phyloP scores from a whole-genome alignment of 2,329 filamentous ascomycete species.

The Colletotrichum spinosum region DNA sequence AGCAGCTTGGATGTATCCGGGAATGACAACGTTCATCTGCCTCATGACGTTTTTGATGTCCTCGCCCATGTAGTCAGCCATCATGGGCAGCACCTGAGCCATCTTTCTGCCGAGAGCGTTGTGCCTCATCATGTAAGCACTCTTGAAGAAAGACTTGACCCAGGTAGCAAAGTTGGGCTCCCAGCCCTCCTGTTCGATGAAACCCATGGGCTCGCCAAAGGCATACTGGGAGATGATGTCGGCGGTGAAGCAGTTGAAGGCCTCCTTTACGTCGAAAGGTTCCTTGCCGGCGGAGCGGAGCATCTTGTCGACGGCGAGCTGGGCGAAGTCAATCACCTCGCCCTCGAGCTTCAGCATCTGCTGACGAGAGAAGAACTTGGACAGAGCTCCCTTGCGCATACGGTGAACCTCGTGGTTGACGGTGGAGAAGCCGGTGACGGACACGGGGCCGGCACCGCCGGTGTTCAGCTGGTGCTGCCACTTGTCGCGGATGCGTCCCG shows the following conservation, averaged over 20 bases:
- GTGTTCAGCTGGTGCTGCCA: constrained; percentile 43
- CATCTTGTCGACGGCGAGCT: constrained; percentile 33
- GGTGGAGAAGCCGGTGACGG: constrained; percentile 40
- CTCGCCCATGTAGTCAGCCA: constrained; percentile 42
- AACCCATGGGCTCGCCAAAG: constrained; percentile 49
- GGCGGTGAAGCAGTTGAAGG: constrained; percentile 52
- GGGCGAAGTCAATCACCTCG: constrained; percentile 31
- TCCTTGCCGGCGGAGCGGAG: constrained; percentile 40
- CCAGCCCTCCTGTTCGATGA: constrained; percentile 46
- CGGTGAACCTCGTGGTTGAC: constrained; percentile 49
- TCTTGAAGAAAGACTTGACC: constrained; percentile 47
- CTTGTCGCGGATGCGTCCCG: constrained; percentile 34
- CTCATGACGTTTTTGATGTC: constrained; percentile 42
- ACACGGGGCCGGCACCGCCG: constrained; percentile 39
- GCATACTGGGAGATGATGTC: constrained; percentile 53
- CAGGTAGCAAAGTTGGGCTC: constrained; percentile 49
- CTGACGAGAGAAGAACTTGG: constrained; percentile 49
- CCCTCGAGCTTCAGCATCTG: constrained; percentile 35
- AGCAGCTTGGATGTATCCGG: constrained; percentile 41
- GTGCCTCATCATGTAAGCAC: constrained; percentile 48
- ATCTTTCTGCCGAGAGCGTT: constrained; percentile 44
- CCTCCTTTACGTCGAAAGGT: constrained; percentile 48
- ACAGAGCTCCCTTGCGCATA: constrained; percentile 44
- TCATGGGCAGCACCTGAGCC: constrained; percentile 40
- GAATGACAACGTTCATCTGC: constrained; percentile 43